Conservation (phyloP, 495 filamentous ascomycete genomes). For the Amphirosellinia nigrospora region DNA sequence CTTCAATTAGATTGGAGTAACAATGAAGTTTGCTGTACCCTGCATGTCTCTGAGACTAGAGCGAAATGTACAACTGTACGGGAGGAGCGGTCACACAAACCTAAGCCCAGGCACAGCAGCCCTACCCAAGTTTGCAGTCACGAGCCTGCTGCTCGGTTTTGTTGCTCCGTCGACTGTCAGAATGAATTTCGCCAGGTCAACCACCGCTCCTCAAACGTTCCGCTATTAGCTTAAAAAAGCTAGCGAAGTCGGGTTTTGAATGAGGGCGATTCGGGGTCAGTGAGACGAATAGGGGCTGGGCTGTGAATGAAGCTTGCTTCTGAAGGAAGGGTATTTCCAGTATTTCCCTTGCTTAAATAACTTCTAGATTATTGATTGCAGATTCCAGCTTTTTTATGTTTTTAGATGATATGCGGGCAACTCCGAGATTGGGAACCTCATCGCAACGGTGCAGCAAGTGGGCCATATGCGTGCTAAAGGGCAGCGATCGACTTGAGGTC, state of each 20-base stretch:
- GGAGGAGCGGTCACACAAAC: not conserved
- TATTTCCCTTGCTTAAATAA: not conserved
- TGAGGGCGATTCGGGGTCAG: not conserved
- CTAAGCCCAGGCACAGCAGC: not conserved
- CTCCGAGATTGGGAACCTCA: not conserved
- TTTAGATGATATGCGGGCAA: not conserved
- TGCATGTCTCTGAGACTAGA: not conserved
- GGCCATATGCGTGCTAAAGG: not conserved
- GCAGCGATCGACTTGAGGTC: slow-evolving; percentile 6
- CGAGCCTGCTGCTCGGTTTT: not conserved
- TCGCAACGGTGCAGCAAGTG: slow-evolving; percentile 7
- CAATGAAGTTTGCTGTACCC: not conserved
- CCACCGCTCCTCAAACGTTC: not conserved
- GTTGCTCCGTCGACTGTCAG: not conserved
- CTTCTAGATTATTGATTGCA: not conserved
- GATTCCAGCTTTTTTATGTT: not conserved
- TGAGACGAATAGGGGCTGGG: not conserved
- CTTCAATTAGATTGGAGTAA: not conserved
- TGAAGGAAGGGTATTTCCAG: not conserved
- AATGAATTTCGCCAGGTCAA: not conserved
- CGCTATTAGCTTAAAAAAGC: not conserved
- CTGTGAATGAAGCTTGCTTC: not conserved
- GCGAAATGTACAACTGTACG: not conserved
- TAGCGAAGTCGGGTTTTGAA: not conserved
- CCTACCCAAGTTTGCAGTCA: not conserved